These are phyloP conservation scores for Aspergillus chevalieri DNA, from an alignment of 2,329 filamentous ascomycete species.

Conservation along the genomic window DNA sequence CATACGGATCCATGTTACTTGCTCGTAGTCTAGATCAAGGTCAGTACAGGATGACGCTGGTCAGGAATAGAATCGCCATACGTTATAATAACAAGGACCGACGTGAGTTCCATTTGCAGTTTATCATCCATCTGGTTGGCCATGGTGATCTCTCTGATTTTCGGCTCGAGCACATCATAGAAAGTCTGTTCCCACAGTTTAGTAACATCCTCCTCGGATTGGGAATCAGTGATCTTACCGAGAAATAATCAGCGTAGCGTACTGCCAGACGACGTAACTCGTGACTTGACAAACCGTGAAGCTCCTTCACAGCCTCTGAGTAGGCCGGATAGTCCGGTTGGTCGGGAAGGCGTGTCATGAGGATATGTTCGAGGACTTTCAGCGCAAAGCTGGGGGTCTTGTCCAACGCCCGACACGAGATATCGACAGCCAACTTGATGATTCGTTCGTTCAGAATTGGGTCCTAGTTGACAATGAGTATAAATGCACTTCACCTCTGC, in stretches of 20 bases:
- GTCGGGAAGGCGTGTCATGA: conserved; percentile 72
- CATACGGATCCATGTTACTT: conserved; percentile 62
- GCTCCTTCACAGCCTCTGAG: conserved; percentile 81
- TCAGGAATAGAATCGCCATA: conserved; percentile 26
- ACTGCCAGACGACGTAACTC: conserved; percentile 84
- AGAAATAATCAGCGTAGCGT: conserved; percentile 84
- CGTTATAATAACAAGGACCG: conserved; percentile 90
- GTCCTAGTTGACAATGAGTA: conserved; percentile 45
- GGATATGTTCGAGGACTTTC: conserved; percentile 82
- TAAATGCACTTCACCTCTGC: not conserved
- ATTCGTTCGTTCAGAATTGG: conserved; percentile 76
- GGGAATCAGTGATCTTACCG: conserved; percentile 44
- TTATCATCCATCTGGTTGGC: conserved; percentile 71
- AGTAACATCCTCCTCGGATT: conserved; percentile 5
- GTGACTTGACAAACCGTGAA: conserved; percentile 76
- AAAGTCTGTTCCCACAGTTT: conserved; percentile 52
- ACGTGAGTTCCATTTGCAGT: conserved; percentile 76
- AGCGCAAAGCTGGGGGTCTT: conserved; percentile 76
- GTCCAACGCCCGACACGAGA: conserved; percentile 74
- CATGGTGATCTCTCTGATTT: conserved; percentile 71
- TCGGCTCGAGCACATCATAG: conserved; percentile 78
- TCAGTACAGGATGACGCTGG: conserved; percentile 4
- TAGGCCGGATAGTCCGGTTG: conserved; percentile 66
- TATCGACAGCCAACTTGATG: conserved; percentile 74
- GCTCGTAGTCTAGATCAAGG: conserved; percentile 62